Evolutionary conservation across 1,284 basidiomycete genomes (phyloP), one percentile per base, ranked within the genome.

Genomic region (Ganoderma meredithae): DNA sequence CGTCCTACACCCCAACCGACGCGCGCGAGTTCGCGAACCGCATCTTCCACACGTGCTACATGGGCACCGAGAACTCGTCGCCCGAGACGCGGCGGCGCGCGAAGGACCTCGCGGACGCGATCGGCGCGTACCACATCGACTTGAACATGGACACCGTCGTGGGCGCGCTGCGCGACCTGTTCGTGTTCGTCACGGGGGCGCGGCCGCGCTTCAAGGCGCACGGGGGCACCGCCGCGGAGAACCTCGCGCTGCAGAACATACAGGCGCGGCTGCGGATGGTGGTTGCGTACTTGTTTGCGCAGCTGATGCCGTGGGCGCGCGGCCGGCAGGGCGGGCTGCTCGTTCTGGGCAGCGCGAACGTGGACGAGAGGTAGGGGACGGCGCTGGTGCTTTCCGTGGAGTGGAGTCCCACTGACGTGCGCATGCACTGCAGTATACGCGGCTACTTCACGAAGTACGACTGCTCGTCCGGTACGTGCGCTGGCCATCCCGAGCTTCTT

Each of bases 381-480:
- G 15, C 22, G 2, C 3, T 60, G 39, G 13, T 19, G 39, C 2
- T 19, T 33, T 19, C 17, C 31, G 40, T 13, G n/a, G 31, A 4
- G 19, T 13, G 44, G 55, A 17, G 43, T 22, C 19, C 25, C 49
- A 17, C 60, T 39, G 33, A 52, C 36, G 10, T 62, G 47, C 33
- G 60, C 27, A 3, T 31, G 2, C 27, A 22, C 1, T 22, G 52
- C 67, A 96, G 95, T 81, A 85, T 99, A 68, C 90, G 98, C 68
- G 98, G 98, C 3, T 99, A 99, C 79, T 83, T 98, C 71, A 99
- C 98, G 0, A 99, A 99, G 83, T 99, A 99, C 79, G 98, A 99
- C 80, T 96, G 90, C 73, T 95, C 93, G 5, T 94, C 93, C 19
- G 92, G 92, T 92, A 72, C 61, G 83, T 66, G 41, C 12, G 22